Base-by-base conservation (phyloP, 176 grass and related monocot species). In the Hordeum marinum region DNA sequence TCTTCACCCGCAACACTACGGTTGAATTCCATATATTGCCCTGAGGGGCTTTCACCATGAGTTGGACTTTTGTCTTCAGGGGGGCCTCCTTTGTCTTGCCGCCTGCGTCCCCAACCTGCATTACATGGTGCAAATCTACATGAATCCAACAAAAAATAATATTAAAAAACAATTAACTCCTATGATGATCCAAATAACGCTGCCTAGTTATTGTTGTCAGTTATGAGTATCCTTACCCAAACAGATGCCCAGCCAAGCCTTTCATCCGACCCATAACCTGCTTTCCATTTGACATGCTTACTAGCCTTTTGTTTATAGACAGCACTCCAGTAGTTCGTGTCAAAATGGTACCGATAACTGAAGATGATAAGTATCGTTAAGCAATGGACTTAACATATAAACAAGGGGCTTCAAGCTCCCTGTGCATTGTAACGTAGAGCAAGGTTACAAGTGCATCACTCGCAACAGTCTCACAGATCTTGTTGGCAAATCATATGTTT, bases 251-350 rank as follows among this genome's bases (percentile, higher is more conserved):
- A 94, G 77, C 87, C 94, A 84, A 98, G 76, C 68, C 81, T 84
- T 74, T 68, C 59, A 23, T 88, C 76, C 13, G 96, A 94, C 87
- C 90, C 89, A 87, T 98, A 98, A 84, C 96, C 96, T 87, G 89
- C 87, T 94, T 95, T 98, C 36, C 94, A 95, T 65, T 98, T 98
- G 54, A 98, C 77, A 76, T 98, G 80, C 74, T 95, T 98, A 50
- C 74, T 83, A 63, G 86, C 85, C 24, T 77, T 94, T 65, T 75
- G 87, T 89, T 98, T 98, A 75, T 92, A 98, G 57, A 94, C 70
- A 39, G 89, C 84, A 61, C 85, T 83, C 96, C 96, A 98, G 61
- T 92, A 54, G 63, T 65, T 98, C 59, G 91, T 90, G 61, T 93
- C 89, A 76, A 95, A 95, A 69, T 90, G 18, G 87, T 98, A 98